Conservation (phyloP, 1,139 yeast species). For the Geotrichum australiense region DNA sequence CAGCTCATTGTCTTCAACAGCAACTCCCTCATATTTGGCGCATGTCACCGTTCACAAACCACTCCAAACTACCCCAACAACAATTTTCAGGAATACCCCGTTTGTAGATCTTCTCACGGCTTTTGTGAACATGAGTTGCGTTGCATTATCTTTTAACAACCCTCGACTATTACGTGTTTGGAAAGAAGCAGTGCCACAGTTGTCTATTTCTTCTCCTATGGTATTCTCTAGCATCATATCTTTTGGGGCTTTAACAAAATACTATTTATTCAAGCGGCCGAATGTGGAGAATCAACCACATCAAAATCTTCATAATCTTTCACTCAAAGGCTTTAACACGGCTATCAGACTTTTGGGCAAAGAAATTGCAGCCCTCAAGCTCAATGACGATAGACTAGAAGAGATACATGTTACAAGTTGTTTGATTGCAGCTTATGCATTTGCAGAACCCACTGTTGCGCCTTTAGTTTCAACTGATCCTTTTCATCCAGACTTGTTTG, state of each 20-base stretch:
- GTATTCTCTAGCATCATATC: slow-evolving; percentile 12
- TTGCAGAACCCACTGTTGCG: slow-evolving; percentile 11
- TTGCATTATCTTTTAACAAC: slow-evolving; percentile 6
- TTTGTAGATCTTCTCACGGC: slow-evolving; percentile 7
- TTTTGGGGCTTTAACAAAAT: slow-evolving; percentile 12
- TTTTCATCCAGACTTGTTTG: slow-evolving; percentile 14
- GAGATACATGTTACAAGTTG: slow-evolving; percentile 11
- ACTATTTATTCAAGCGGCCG: not conserved
- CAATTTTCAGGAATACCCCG: slow-evolving; percentile 5
- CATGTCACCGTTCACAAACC: too few species aligned
- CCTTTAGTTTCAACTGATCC: slow-evolving; percentile 9
- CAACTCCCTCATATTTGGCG: too few species aligned
- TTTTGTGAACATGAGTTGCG: slow-evolving; percentile 1
- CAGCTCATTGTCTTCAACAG: too few species aligned
- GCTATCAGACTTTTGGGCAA: slow-evolving; percentile 6
- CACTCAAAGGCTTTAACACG: slow-evolving; percentile 6
- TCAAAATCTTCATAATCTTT: slow-evolving; percentile 8
- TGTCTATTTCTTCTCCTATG: slow-evolving; percentile 10
- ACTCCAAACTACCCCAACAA: too few species aligned
- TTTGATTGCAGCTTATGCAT: slow-evolving; percentile 14
- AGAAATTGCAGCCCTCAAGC: not conserved
- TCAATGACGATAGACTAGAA: slow-evolving; percentile 3
- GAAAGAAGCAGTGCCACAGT: slow-evolving; percentile 13
- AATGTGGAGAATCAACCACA: not conserved
- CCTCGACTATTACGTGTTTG: slow-evolving; percentile 1